A percentile compares a stretch with the other conserved stretches of the same genome.
Evolutionary conservation across 169 alveolate species (phyloP).

Genomic region (Plasmodium gonderi): DNA sequence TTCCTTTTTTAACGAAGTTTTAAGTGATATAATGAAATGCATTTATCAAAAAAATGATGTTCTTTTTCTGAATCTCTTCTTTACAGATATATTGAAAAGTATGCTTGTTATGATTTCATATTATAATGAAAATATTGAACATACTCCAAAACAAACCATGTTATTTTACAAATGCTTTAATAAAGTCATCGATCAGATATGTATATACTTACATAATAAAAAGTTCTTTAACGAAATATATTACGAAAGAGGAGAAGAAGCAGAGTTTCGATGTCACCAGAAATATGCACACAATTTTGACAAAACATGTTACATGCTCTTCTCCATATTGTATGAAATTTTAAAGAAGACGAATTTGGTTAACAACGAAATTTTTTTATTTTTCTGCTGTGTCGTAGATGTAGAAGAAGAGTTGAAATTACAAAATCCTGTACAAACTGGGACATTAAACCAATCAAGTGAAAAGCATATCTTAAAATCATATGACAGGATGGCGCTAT

Average conservation of each 20-base stretch:
- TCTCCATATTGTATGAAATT: constrained; percentile 19
- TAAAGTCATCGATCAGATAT: constrained; percentile 51
- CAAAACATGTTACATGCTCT: constrained; percentile 30
- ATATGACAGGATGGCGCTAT: not conserved
- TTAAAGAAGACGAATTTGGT: constrained; percentile 13
- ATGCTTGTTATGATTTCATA: not conserved
- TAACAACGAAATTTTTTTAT: constrained; percentile 60
- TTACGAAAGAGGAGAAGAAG: not conserved
- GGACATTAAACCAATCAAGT: not conserved
- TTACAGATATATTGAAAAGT: constrained; percentile 38
- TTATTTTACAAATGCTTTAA: constrained; percentile 55
- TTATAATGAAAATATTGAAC: constrained; percentile 54
- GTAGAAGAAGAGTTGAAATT: not conserved
- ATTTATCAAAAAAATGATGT: constrained; percentile 31
- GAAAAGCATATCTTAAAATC: not conserved
- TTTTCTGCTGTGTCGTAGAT: constrained; percentile 16
- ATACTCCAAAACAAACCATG: constrained; percentile 52
- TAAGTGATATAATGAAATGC: constrained; percentile 17
- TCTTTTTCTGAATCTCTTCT: constrained; percentile 27
- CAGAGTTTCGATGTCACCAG: too few species aligned
- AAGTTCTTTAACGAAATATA: constrained; percentile 11
- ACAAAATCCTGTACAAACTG: not conserved
- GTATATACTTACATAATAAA: constrained; percentile 46
- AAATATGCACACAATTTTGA: constrained; percentile 17
- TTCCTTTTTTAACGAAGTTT: constrained; percentile 4